These are phyloP conservation scores for Amylocarpus encephaloides DNA, from an alignment of 2,329 filamentous ascomycete species.

Conservation along the genomic window DNA sequence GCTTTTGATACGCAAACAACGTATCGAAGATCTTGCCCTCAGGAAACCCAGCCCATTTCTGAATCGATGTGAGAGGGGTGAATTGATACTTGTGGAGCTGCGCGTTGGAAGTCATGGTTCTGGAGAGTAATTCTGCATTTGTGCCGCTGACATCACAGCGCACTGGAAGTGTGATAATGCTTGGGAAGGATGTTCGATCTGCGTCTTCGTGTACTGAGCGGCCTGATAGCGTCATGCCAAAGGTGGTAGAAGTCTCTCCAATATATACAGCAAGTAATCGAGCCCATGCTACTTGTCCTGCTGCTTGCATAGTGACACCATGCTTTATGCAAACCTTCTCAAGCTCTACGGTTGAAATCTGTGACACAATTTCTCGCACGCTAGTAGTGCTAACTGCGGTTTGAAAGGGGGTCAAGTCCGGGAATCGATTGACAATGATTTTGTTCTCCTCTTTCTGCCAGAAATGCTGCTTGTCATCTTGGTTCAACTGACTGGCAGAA, in stretches of 20 bases:
- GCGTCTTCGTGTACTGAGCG: constrained; percentile 54
- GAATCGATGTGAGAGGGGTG: constrained; percentile 63
- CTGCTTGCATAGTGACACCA: constrained; percentile 69
- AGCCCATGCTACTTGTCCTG: constrained; percentile 73
- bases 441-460: constrained; percentile 54
- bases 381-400: constrained; percentile 31
- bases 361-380: constrained; percentile 35
- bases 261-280: constrained; percentile 68
- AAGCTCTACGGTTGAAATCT: constrained; percentile 40
- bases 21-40: constrained; percentile 73
- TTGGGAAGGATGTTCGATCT: constrained; percentile 62
- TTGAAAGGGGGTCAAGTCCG: constrained; percentile 61
- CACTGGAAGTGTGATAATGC: constrained; percentile 74
- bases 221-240: constrained; percentile 76
- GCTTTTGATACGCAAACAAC: constrained; percentile 75
- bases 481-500: constrained; percentile 27
- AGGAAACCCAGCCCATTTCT: constrained; percentile 61
- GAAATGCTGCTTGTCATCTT: constrained; percentile 41
- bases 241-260: constrained; percentile 67
- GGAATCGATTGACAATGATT: constrained; percentile 63
- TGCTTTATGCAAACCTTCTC: constrained; percentile 48
- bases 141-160: constrained; percentile 48
- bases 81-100: constrained; percentile 64
- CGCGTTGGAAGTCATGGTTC: constrained; percentile 61
- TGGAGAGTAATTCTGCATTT: constrained; percentile 50